Percentiles rank a stretch among this genome's conserved stretches.
phyloP scores from a whole-genome alignment of 2,329 filamentous ascomycete species.

The Sporothrix euskadiensis region DNA sequence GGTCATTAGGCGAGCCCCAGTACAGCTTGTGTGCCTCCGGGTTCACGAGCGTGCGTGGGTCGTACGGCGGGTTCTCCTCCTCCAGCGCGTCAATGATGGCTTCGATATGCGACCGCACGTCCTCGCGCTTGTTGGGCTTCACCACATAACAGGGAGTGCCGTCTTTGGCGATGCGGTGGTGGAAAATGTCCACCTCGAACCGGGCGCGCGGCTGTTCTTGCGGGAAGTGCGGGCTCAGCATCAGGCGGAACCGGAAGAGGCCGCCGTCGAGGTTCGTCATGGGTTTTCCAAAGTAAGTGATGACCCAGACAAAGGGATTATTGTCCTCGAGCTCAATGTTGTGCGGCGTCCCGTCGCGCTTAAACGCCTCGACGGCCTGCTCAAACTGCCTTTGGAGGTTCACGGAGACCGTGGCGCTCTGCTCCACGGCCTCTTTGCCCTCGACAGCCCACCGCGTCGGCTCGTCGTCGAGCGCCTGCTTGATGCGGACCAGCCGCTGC shows the following conservation, averaged over 20 bases:
- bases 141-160: slow-evolving; percentile 83
- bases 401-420: slow-evolving; percentile 73
- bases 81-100: slow-evolving; percentile 81
- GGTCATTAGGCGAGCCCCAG: slow-evolving; percentile 78
- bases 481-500: slow-evolving; percentile 67
- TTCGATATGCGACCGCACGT: slow-evolving; percentile 79
- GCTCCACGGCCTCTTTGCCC: slow-evolving; percentile 62
- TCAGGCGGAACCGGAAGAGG: slow-evolving; percentile 77
- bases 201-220: slow-evolving; percentile 82
- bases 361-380: slow-evolving; percentile 75
- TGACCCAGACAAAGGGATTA: slow-evolving; percentile 85
- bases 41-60: slow-evolving; percentile 84
- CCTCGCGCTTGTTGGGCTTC: slow-evolving; percentile 62
- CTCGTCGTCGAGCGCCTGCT: slow-evolving; percentile 70
- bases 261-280: slow-evolving; percentile 94
- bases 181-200: slow-evolving; percentile 80
- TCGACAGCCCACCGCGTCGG: slow-evolving; percentile 68
- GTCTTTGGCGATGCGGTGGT: slow-evolving; percentile 78
- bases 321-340: slow-evolving; percentile 73
- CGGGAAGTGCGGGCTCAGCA: slow-evolving; percentile 82
- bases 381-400: slow-evolving; percentile 83
- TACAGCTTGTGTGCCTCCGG: slow-evolving; percentile 82
- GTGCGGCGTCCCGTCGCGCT: slow-evolving; percentile 68
- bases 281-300: slow-evolving; percentile 87
- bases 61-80: slow-evolving; percentile 83